Evolutionary conservation across 306 rosid genomes (phyloP).

Genomic region (Macrotyloma uniflorum): DNA sequence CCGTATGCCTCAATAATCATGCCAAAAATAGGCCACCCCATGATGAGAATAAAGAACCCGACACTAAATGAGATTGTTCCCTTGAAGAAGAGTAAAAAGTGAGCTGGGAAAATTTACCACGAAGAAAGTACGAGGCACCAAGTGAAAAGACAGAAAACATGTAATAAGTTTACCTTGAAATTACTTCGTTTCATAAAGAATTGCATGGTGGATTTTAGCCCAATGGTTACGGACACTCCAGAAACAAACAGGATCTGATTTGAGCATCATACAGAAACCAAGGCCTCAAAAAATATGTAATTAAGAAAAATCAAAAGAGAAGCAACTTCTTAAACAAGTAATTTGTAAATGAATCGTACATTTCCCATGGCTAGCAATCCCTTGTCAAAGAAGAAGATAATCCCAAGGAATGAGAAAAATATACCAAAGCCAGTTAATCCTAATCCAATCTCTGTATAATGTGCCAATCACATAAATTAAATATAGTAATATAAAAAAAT

Average conservation of each 20-base stretch:
- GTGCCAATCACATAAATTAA: conserved; percentile 40
- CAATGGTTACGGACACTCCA: conserved; percentile 93
- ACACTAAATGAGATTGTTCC: conserved; percentile 93
- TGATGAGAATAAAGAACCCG: conserved; percentile 83
- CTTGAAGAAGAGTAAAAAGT: conserved; percentile 45
- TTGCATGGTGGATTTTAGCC: conserved; percentile 88
- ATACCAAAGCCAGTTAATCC: conserved; percentile 97
- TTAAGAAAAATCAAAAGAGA: conserved; percentile 31
- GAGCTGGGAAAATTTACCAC: not conserved
- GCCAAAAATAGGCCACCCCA: conserved; percentile 97
- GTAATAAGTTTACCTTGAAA: conserved; percentile 63
- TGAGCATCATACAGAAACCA: conserved; percentile 38
- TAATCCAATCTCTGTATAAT: conserved; percentile 86
- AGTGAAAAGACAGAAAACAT: conserved; percentile 26
- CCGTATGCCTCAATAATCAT: conserved; percentile 96
- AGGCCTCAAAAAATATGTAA: conserved; percentile 40
- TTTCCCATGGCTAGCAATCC: conserved; percentile 99
- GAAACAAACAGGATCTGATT: conserved; percentile 94
- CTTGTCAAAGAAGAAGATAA: conserved; percentile 92
- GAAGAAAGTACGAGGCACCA: not conserved
- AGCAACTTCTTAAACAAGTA: conserved; percentile 13
- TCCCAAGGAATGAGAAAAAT: conserved; percentile 89
- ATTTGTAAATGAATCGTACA: conserved; percentile 52
- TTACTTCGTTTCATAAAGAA: conserved; percentile 95
- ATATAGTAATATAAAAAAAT: not conserved